These are phyloP conservation scores for Acephala macrosclerotiorum DNA, from an alignment of 2,329 filamentous ascomycete species.

Conservation along the genomic window DNA sequence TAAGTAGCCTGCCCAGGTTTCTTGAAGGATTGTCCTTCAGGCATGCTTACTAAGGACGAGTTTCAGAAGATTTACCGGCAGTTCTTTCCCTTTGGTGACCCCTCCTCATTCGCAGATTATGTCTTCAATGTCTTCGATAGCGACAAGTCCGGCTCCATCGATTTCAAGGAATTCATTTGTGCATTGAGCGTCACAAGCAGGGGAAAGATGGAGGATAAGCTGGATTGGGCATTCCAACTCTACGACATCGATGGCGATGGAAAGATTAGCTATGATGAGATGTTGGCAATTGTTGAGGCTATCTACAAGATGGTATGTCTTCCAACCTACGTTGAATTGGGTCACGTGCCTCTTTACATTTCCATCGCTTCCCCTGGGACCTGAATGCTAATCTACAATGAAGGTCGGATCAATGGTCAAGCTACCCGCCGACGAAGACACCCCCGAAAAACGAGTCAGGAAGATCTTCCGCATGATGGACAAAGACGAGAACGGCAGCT, in stretches of 20 bases:
- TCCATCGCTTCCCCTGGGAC: not conserved
- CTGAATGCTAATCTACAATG: not conserved
- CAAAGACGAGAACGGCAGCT: conserved; percentile 97
- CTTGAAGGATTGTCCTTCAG: conserved; percentile 96
- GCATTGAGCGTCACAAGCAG: conserved; percentile 95
- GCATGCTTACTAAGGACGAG: conserved; percentile 96
- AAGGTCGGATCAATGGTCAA: conserved; percentile 99
- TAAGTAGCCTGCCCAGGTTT: conserved; percentile 69
- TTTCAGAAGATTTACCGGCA: conserved; percentile 99
- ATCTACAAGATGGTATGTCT: conserved; percentile 96
- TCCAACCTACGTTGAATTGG: not conserved
- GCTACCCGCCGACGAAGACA: conserved; percentile 97
- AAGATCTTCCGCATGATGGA: conserved; percentile 99
- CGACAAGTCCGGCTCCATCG: conserved; percentile 96
- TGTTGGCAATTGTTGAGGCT: conserved; percentile 97
- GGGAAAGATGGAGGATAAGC: conserved; percentile 99
- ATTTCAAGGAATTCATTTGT: conserved; percentile 99
- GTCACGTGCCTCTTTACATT: not conserved
- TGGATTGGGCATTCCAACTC: conserved; percentile 99
- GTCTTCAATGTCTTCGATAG: conserved; percentile 99
- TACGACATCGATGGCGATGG: conserved; percentile 99
- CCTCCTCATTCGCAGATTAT: conserved; percentile 96
- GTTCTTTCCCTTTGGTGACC: conserved; percentile 98
- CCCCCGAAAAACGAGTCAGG: conserved; percentile 94
- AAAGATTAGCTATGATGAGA: conserved; percentile 99